Percentiles rank a stretch among this genome's conserved stretches.
phyloP scores from a whole-genome alignment of 129 eudicot genomes.

The Centaurea solstitialis region DNA sequence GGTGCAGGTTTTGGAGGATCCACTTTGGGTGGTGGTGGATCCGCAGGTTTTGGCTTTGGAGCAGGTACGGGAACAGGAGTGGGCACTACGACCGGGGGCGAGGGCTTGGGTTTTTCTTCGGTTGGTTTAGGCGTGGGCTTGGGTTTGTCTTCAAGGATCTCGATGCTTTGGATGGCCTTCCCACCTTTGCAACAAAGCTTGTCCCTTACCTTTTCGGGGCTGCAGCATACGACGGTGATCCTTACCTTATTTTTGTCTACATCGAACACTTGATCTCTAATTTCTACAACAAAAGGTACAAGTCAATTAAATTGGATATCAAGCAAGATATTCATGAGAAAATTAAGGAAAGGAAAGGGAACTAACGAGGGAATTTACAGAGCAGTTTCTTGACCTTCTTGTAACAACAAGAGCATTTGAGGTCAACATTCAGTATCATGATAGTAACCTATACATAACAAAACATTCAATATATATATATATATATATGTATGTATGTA shows the following conservation, averaged over 20 bases:
- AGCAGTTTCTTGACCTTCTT: slow-evolving; percentile 77
- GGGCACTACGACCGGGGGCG: neutral
- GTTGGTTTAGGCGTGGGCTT: slow-evolving; percentile 10
- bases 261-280: slow-evolving; percentile 73
- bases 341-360: neutral
- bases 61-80: neutral
- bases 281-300: slow-evolving; percentile 35
- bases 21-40: slow-evolving; percentile 16
- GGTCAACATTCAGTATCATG: slow-evolving; percentile 86
- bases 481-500: neutral
- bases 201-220: slow-evolving; percentile 82
- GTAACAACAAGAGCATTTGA: slow-evolving; percentile 78
- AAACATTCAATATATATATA: neutral
- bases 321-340: neutral
- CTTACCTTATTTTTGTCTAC: slow-evolving; percentile 60
- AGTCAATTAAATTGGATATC: neutral
- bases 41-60: slow-evolving; percentile 19
- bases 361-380: slow-evolving; percentile 71
- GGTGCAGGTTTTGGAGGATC: neutral
- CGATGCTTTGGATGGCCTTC: slow-evolving; percentile 57
- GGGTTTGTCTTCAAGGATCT: slow-evolving; percentile 47
- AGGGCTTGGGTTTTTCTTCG: slow-evolving; percentile 27
- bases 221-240: slow-evolving; percentile 78
- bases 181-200: slow-evolving; percentile 70
- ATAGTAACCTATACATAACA: slow-evolving; percentile 37